phyloP scores from a whole-genome alignment of 768 basidiomycete species.

The Boletus sp. region DNA sequence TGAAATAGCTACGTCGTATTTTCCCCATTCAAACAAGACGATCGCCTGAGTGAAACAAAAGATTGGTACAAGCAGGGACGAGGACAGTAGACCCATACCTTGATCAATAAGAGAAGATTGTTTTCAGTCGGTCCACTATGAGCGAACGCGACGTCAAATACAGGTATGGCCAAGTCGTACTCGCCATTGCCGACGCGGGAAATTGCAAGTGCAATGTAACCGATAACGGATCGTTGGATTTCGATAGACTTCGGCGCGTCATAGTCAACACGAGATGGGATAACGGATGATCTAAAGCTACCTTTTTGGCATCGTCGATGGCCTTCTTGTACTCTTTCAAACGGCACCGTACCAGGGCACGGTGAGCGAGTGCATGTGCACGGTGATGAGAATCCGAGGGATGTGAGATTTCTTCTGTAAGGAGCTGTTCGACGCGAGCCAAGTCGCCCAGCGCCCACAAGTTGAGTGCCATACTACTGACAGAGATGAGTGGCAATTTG shows the following conservation, averaged over 20 bases:
- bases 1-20: no score
- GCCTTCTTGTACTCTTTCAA: neutral
- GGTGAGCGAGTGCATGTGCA: neutral
- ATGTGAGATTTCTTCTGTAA: conserved; percentile 1
- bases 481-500: neutral
- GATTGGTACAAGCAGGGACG: no score
- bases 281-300: neutral
- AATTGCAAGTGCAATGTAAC: neutral
- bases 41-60: no score
- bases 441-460: neutral
- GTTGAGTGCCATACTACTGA: neutral
- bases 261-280: neutral
- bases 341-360: neutral
- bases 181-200: neutral
- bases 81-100: no score
- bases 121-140: no score
- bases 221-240: neutral
- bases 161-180: no score
- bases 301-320: conserved; percentile 2
- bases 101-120: no score
- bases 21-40: no score
- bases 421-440: neutral
- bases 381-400: neutral
- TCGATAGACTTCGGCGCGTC: neutral
- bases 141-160: no score